phyloP scores from a whole-genome alignment of 1,139 yeast species.

The Starmera stellimalicola region DNA sequence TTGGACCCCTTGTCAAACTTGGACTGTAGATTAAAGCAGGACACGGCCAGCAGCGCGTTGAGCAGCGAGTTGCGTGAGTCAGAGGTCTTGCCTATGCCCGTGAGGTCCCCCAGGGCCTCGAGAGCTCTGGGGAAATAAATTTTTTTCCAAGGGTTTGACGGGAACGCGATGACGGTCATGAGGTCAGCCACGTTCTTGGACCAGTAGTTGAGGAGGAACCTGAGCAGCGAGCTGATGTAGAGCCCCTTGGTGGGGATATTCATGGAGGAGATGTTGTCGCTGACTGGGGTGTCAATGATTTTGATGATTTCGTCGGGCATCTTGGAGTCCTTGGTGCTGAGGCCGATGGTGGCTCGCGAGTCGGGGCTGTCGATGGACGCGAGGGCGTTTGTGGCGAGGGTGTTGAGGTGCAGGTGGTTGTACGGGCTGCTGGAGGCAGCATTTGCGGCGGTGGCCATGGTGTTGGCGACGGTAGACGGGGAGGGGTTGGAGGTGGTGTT shows the following conservation, averaged over 20 bases:
- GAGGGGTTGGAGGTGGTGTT: conserved; percentile 6
- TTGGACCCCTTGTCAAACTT: conserved; percentile 36
- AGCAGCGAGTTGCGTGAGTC: conserved; percentile 70
- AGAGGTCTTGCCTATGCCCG: conserved; percentile 66
- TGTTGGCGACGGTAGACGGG: no score
- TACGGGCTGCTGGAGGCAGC: no score
- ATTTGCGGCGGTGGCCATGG: no score
- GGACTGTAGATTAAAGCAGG: conserved; percentile 73
- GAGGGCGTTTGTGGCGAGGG: no score
- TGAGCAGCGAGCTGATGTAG: conserved; percentile 54
- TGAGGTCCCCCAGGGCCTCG: conserved; percentile 50
- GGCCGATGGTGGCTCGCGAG: no score
- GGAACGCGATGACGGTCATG: conserved; percentile 79
- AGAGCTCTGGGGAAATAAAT: conserved; percentile 79
- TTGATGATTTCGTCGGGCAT: conserved; percentile 17
- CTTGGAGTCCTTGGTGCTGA: conserved; percentile 3
- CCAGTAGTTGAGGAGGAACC: conserved; percentile 66
- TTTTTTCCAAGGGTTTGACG: conserved; percentile 82
- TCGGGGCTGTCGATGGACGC: no score
- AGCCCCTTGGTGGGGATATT: conserved; percentile 56
- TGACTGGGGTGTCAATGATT: conserved; percentile 17
- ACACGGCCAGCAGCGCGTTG: conserved; percentile 73
- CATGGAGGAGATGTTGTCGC: conserved; percentile 17
- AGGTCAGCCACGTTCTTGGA: conserved; percentile 74
- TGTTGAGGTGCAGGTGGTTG: no score